Base-by-base conservation (phyloP, 2,329 filamentous ascomycete genomes). In the Plenodomus lindquistii region DNA sequence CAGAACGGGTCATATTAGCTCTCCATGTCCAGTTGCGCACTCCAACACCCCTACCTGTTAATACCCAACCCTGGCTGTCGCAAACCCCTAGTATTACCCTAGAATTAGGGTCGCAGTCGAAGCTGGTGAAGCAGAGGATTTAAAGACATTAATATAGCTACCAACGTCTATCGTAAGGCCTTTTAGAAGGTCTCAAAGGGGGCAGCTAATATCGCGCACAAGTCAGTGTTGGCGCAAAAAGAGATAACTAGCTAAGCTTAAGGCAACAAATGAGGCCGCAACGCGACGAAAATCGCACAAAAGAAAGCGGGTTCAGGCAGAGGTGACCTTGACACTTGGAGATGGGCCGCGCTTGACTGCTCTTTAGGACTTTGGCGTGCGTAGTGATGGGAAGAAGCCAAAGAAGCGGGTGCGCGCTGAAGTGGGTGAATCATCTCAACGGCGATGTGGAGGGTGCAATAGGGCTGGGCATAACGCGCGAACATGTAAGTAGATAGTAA, bases 1-100 rank as follows among this genome's bases (percentile, higher is more conserved):
- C 61, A 55, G 44, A 69, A 45, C 47, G 35, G 44, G 65, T 72
- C 13, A 48, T 73, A 55, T 62, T 48, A 46, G 60, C 57, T 50
- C 63, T 73, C 57, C 50, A 66, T 40, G 52, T 60, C 15, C 35
- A 55, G 39, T 31, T 62, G 24, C 35, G 46, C 19, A 58, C 52
- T 37, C 43, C 34, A 48, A 47, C 35, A 54, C 48, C 37, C 51
- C 49, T 29, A 42, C 46, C 48, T 21, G 36, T 44, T 45, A 44
- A 51, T 8, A 46, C 53, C 21, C 13, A 34, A 31, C 46, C 38
- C 37, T 58, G 27, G 54, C 19, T 56, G 50, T 56, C 44, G 16
- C 38, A 55, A 54, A 60, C 48, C 15, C 57, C 22, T 44, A 54
- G 46, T 16, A 59, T 56, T 41, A 42, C 53, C 19, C 16, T 48